These are phyloP conservation scores for Moelleriella libera DNA, from an alignment of 2,329 filamentous ascomycete species.

Conservation along the genomic window DNA sequence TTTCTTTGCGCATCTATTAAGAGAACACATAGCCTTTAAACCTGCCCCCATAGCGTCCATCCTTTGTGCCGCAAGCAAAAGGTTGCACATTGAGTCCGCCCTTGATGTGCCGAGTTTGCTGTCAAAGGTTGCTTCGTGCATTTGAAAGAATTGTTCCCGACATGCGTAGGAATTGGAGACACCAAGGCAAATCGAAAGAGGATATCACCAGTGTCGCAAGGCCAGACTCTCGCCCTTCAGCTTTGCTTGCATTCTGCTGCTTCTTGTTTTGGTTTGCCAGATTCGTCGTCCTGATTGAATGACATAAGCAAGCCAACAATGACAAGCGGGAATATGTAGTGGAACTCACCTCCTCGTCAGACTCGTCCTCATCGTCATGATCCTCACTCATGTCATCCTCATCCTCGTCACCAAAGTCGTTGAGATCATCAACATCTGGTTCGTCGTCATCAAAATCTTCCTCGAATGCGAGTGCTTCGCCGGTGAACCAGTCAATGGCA, in stretches of 20 bases:
- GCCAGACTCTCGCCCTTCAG: constrained; percentile 26
- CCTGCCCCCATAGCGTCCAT: background rate
- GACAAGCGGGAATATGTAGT: background rate
- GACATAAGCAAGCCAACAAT: constrained; percentile 5
- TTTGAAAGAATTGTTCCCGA: background rate
- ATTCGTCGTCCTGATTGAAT: constrained; percentile 51
- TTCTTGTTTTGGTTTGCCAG: constrained; percentile 84
- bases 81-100: background rate
- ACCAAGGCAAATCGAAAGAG: background rate
- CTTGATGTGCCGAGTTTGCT: background rate
- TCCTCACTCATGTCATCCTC: constrained; percentile 77
- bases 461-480: constrained; percentile 93
- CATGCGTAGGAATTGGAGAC: background rate
- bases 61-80: background rate
- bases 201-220: background rate
- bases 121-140: constrained; percentile 2
- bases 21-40: constrained; percentile 4
- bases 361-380: constrained; percentile 69
- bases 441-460: constrained; percentile 68
- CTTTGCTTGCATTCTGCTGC: constrained; percentile 94
- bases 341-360: constrained; percentile 57
- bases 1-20: constrained; percentile 6
- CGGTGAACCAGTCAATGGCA: constrained; percentile 98
- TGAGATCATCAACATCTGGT: constrained; percentile 32
- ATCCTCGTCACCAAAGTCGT: constrained; percentile 71